These are phyloP conservation scores for Pseudoturritis turrita DNA, from an alignment of 345 rosid species.

Conservation along the genomic window DNA sequence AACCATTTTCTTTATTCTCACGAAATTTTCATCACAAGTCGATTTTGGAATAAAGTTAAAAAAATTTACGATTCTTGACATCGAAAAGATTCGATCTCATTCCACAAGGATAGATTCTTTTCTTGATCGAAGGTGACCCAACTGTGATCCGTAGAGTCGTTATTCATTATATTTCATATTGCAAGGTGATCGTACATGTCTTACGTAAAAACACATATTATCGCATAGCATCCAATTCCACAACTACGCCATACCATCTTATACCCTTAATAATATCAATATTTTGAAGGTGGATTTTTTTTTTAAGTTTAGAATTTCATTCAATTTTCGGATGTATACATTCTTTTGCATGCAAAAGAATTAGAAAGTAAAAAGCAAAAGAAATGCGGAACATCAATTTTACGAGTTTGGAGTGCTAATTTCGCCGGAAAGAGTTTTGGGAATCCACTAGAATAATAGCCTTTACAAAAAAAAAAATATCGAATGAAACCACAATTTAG, in stretches of 20 bases:
- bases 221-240: neutral
- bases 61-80: slow-evolving; percentile 13
- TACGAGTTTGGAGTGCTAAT: neutral
- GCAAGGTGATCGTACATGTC: neutral
- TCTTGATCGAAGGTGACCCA: neutral
- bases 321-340: neutral
- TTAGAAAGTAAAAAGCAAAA: no score
- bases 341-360: neutral
- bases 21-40: slow-evolving; percentile 4
- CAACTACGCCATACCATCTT: neutral
- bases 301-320: neutral
- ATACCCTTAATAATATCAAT: neutral
- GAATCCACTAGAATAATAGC: no score
- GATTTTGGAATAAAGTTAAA: slow-evolving; percentile 13
- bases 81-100: slow-evolving; percentile 7
- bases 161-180: neutral
- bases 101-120: slow-evolving; percentile 8
- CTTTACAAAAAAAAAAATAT: no score
- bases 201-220: neutral
- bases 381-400: neutral
- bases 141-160: slow-evolving; percentile 17
- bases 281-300: neutral
- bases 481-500: no score
- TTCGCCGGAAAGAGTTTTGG: no score
- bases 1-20: neutral